phyloP scores from a whole-genome alignment of 352 stramenopile species.

The Thalassiosira sp. region DNA sequence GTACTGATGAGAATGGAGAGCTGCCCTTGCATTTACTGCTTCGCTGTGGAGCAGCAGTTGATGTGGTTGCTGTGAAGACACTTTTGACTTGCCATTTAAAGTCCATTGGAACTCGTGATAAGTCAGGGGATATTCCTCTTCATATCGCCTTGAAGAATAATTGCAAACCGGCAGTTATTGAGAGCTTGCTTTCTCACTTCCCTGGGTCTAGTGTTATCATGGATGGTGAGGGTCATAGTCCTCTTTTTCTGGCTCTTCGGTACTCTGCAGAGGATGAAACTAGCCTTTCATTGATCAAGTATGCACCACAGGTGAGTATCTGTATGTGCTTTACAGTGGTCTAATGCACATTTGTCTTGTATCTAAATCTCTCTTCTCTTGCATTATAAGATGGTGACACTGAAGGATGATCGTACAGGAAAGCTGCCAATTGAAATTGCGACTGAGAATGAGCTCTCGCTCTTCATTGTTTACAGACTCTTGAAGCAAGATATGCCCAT shows the following conservation, averaged over 20 bases:
- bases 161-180: slow-evolving; percentile 72
- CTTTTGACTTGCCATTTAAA: slow-evolving; percentile 78
- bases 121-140: slow-evolving; percentile 54
- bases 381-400: slow-evolving; percentile 56
- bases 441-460: slow-evolving; percentile 79
- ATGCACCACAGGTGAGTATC: slow-evolving; percentile 68
- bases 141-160: slow-evolving; percentile 72
- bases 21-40: slow-evolving; percentile 80
- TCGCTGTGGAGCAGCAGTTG: slow-evolving; percentile 74
- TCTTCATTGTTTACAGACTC: slow-evolving; percentile 83
- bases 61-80: slow-evolving; percentile 82
- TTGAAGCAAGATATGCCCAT: slow-evolving; percentile 82
- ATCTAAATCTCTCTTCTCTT: slow-evolving; percentile 13
- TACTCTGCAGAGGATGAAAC: slow-evolving; percentile 78
- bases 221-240: slow-evolving; percentile 76
- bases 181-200: slow-evolving; percentile 76
- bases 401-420: slow-evolving; percentile 69
- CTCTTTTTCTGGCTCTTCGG: slow-evolving; percentile 73
- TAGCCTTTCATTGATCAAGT: slow-evolving; percentile 77
- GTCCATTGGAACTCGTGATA: slow-evolving; percentile 50
- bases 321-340: neutral
- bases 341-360: neutral
- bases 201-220: slow-evolving; percentile 68
- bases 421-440: slow-evolving; percentile 81
- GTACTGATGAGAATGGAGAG: slow-evolving; percentile 80